Conservation (phyloP, 2,329 filamentous ascomycete genomes). For the Sporothrix brunneoviolacea region DNA sequence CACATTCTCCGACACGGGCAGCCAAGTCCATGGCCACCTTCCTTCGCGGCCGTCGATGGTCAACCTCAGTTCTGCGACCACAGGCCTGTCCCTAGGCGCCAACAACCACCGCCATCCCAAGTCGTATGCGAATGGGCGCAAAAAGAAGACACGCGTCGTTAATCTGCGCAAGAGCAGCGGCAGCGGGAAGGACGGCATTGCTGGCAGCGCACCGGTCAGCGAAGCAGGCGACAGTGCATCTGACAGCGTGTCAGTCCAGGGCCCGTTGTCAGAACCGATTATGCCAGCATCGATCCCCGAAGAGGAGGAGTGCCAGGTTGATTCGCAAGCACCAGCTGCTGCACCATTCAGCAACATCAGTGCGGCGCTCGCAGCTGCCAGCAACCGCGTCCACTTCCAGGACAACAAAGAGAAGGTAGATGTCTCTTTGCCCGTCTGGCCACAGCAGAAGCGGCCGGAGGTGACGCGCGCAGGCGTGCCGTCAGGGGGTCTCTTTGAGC, state of each 20-base stretch:
- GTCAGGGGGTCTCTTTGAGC: constrained; percentile 12
- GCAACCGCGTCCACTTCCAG: constrained; percentile 4
- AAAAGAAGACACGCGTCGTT: constrained; percentile 78
- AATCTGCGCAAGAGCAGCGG: constrained; percentile 62
- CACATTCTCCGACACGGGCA: constrained; percentile 67
- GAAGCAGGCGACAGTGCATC: constrained; percentile 44
- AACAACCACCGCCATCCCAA: constrained; percentile 51
- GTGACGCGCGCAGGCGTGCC: constrained; percentile 9
- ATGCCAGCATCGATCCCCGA: constrained; percentile 52
- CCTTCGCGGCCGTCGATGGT: constrained; percentile 63
- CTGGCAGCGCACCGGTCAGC: constrained; percentile 40
- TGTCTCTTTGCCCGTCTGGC: constrained; percentile 4
- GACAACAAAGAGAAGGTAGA: not conserved
- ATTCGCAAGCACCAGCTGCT: not conserved
- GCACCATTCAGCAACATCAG: constrained; percentile 9
- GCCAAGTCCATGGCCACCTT: constrained; percentile 53
- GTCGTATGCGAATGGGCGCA: constrained; percentile 53
- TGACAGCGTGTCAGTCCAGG: constrained; percentile 43
- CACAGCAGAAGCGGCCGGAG: constrained; percentile 8
- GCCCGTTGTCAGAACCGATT: constrained; percentile 56
- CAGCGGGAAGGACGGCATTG: constrained; percentile 23
- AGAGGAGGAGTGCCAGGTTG: constrained; percentile 38
- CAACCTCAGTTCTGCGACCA: constrained; percentile 54
- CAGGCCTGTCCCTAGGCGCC: constrained; percentile 57
- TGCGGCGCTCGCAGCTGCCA: constrained; percentile 6